phyloP scores from a whole-genome alignment of 192 early-diverging fungal genomes.

The Endogone sp. region DNA sequence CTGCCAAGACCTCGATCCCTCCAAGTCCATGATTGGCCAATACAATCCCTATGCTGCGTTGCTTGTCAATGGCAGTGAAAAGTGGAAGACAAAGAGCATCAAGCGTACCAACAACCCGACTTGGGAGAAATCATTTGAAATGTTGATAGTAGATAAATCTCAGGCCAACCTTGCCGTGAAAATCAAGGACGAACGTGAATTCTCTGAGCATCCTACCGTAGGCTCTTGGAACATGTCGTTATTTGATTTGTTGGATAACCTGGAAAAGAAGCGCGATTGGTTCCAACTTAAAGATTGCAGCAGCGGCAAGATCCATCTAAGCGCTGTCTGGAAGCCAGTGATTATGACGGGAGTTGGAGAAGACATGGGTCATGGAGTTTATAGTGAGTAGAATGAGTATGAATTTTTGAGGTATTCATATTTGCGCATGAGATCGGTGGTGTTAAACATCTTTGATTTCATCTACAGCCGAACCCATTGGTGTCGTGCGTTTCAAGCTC shows the following conservation, averaged over 20 bases:
- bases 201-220: slow-evolving; percentile 40
- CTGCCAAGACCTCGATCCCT: slow-evolving; percentile 40
- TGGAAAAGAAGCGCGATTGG: slow-evolving; percentile 40
- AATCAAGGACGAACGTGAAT: slow-evolving; percentile 46
- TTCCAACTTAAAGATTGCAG: slow-evolving; percentile 32
- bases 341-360: slow-evolving; percentile 56
- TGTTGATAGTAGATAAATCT: slow-evolving; percentile 68
- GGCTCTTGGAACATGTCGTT: slow-evolving; percentile 30
- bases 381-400: slow-evolving; percentile 37
- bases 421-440: too few relatives aligned
- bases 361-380: slow-evolving; percentile 43
- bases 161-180: slow-evolving; percentile 49
- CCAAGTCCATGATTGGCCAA: slow-evolving; percentile 29
- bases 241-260: slow-evolving; percentile 22
- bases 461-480: slow-evolving; percentile 62
- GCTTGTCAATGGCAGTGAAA: slow-evolving; percentile 37
- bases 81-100: slow-evolving; percentile 48
- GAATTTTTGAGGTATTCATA: too few relatives aligned
- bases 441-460: neutral
- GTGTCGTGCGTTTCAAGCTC: slow-evolving; percentile 75
- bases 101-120: slow-evolving; percentile 67
- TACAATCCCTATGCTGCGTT: slow-evolving; percentile 44
- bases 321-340: slow-evolving; percentile 70
- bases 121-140: slow-evolving; percentile 62
- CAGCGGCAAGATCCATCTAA: slow-evolving; percentile 35